Conservation (phyloP, 108 stramenopile species). For the Epipyxis sp. region DNA sequence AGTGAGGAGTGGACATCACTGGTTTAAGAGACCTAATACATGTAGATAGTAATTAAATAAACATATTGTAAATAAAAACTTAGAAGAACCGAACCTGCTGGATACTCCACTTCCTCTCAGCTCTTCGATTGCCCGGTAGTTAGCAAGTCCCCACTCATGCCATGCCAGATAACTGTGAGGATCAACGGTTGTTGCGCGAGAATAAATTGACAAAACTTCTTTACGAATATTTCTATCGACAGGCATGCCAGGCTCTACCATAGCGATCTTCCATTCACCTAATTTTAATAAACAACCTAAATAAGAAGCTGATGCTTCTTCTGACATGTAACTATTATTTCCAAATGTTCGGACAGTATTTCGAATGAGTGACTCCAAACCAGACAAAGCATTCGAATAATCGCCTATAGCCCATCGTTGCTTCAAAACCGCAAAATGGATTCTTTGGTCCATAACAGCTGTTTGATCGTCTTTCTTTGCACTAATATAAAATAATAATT, state of each 20-base stretch:
- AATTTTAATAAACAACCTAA: constrained; percentile 76
- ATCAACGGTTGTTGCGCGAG: constrained; percentile 64
- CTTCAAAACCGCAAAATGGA: constrained; percentile 55
- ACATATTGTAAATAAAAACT: no score
- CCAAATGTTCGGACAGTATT: constrained; percentile 58
- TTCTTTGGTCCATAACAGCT: not conserved
- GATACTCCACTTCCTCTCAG: constrained; percentile 24
- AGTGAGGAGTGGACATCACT: no score
- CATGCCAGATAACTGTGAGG: constrained; percentile 79
- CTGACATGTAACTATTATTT: constrained; percentile 61
- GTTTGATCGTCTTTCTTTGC: no score
- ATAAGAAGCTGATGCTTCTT: constrained; percentile 54
- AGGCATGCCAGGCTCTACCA: not conserved
- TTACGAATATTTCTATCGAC: not conserved
- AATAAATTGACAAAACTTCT: constrained; percentile 39
- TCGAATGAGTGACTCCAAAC: not conserved
- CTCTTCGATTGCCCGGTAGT: constrained; percentile 88
- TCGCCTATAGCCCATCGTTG: constrained; percentile 76
- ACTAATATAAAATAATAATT: no score
- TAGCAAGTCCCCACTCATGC: constrained; percentile 94
- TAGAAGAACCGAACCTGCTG: no score
- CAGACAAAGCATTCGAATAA: constrained; percentile 66
- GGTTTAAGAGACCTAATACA: no score
- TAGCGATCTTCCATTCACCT: constrained; percentile 77
- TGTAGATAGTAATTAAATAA: no score